Evolutionary conservation across 2,329 filamentous ascomycete genomes (phyloP).

Genomic region (Fusarium protoensiforme): DNA sequence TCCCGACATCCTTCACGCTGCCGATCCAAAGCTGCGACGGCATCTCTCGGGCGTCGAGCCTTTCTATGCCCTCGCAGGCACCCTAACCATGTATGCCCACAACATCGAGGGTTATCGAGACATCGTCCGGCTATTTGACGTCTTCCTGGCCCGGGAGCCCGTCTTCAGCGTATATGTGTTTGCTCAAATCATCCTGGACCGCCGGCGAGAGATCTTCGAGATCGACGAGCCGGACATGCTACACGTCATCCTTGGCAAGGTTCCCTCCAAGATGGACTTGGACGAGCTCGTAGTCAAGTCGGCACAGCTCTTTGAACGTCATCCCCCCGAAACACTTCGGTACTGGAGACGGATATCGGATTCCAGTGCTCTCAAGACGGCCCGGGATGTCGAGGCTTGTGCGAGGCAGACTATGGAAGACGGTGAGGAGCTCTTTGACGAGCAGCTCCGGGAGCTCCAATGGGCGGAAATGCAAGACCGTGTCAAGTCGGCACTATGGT

Average conservation of each 20-base stretch:
- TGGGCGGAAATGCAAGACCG: slow-evolving; percentile 64
- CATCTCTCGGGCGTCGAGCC: slow-evolving; percentile 85
- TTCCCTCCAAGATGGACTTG: slow-evolving; percentile 83
- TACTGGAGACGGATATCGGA: slow-evolving; percentile 79
- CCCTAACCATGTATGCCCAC: slow-evolving; percentile 95
- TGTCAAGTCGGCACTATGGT: slow-evolving; percentile 59
- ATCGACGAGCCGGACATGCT: slow-evolving; percentile 96
- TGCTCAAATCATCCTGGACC: slow-evolving; percentile 84
- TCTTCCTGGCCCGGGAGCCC: slow-evolving; percentile 87
- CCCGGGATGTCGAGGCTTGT: slow-evolving; percentile 63
- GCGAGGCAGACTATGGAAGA: slow-evolving; percentile 70
- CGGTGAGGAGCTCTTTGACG: slow-evolving; percentile 74
- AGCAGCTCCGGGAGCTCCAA: slow-evolving; percentile 78
- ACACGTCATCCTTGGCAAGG: slow-evolving; percentile 85
- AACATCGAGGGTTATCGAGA: slow-evolving; percentile 91
- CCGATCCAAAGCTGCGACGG: slow-evolving; percentile 76
- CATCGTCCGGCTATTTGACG: slow-evolving; percentile 92
- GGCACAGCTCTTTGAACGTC: slow-evolving; percentile 67
- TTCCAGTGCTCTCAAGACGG: slow-evolving; percentile 88
- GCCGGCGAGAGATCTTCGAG: slow-evolving; percentile 85
- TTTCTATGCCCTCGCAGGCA: slow-evolving; percentile 93
- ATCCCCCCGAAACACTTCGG: slow-evolving; percentile 79
- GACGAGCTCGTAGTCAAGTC: slow-evolving; percentile 79
- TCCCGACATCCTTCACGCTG: slow-evolving; percentile 79
- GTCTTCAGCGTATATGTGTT: slow-evolving; percentile 92